Percentiles rank a stretch among this genome's conserved stretches.
phyloP scores from a whole-genome alignment of 495 filamentous ascomycete species.

The Astrothelium macrocarpum region DNA sequence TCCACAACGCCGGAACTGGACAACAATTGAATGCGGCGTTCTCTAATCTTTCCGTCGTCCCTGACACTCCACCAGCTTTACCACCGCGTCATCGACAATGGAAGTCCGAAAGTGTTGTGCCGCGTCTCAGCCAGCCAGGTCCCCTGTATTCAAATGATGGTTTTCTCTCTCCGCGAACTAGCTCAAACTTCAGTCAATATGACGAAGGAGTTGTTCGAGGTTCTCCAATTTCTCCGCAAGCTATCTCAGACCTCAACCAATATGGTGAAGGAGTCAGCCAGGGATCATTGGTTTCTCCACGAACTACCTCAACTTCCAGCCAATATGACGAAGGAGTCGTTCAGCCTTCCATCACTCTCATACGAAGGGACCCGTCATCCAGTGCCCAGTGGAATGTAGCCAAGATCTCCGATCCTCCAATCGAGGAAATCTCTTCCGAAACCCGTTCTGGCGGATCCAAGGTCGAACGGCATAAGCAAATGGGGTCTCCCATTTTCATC shows the following conservation, averaged over 20 bases:
- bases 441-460: slow-evolving; percentile 8
- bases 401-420: slow-evolving; percentile 47
- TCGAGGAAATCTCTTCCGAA: slow-evolving; percentile 26
- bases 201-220: too few relatives aligned
- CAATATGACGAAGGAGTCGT: slow-evolving; percentile 27
- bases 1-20: too few relatives aligned
- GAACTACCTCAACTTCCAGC: too few relatives aligned
- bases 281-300: too few relatives aligned
- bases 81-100: neutral
- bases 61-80: neutral
- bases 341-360: slow-evolving; percentile 62
- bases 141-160: neutral
- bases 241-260: too few relatives aligned
- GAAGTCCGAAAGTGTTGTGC: slow-evolving; percentile 2
- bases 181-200: too few relatives aligned
- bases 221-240: too few relatives aligned
- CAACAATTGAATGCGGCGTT: too few relatives aligned
- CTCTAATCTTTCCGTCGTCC: neutral
- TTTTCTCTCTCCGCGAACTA: too few relatives aligned
- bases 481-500: slow-evolving; percentile 41
- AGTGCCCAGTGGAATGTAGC: slow-evolving; percentile 86
- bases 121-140: neutral
- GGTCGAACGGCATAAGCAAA: slow-evolving; percentile 17
- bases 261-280: too few relatives aligned
- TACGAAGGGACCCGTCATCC: slow-evolving; percentile 73